Conservation (phyloP, 345 rosid genomes). For the Gossypium turneri region DNA sequence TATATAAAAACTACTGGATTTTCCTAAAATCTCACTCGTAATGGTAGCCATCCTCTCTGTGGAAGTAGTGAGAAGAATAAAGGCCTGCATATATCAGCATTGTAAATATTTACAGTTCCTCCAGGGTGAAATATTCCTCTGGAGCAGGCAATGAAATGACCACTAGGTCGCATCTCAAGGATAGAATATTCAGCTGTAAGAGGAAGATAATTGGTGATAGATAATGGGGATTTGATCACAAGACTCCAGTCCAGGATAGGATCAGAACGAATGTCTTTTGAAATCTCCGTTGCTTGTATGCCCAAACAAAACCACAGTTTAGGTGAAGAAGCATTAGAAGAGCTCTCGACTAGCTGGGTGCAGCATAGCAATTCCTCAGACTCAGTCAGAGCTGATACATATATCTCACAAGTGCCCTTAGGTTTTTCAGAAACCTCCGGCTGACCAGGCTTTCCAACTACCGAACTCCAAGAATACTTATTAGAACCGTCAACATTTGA, state of each 20-base stretch:
- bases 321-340: slow-evolving; percentile 46
- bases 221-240: slow-evolving; percentile 78
- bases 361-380: slow-evolving; percentile 70
- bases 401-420: slow-evolving; percentile 45
- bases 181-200: slow-evolving; percentile 77
- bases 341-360: slow-evolving; percentile 52
- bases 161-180: slow-evolving; percentile 62
- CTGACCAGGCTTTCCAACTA: slow-evolving; percentile 42
- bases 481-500: slow-evolving; percentile 31
- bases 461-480: slow-evolving; percentile 86
- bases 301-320: slow-evolving; percentile 78
- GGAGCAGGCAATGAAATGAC: slow-evolving; percentile 53
- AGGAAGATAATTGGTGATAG: slow-evolving; percentile 78
- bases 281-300: slow-evolving; percentile 71
- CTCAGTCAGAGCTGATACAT: slow-evolving; percentile 64
- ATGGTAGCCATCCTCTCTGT: slow-evolving; percentile 82
- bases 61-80: slow-evolving; percentile 77
- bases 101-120: slow-evolving; percentile 64
- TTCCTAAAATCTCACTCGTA: slow-evolving; percentile 45
- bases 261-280: slow-evolving; percentile 66
- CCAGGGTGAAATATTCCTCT: slow-evolving; percentile 70
- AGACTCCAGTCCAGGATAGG: slow-evolving; percentile 92
- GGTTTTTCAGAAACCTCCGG: slow-evolving; percentile 29
- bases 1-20: slow-evolving; percentile 1
- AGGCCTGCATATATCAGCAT: slow-evolving; percentile 65